Percentiles rank a stretch among this genome's conserved stretches.
Conservation (phyloP, 352 stramenopile species). For the Globisporangium rhizosaccharum region DNA sequence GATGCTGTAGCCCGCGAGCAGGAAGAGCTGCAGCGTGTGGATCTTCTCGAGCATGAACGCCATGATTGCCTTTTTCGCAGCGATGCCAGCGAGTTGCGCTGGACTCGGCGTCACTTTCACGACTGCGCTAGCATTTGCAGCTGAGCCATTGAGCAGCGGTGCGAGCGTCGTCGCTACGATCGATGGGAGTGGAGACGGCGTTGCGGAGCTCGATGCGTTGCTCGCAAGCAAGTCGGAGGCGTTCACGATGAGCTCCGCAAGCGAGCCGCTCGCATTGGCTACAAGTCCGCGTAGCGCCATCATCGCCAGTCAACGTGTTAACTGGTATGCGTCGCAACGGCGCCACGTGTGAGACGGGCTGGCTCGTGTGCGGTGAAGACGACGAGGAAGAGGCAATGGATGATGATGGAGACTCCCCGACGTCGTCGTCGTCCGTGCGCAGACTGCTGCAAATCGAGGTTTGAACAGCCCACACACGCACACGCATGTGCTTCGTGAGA, state of each 20-base stretch:
- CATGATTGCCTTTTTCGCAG: constrained; percentile 27
- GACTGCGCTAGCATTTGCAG: not conserved
- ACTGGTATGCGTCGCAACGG: no score
- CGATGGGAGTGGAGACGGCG: not conserved
- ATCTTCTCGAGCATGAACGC: constrained; percentile 32
- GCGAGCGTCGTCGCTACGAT: constrained; percentile 1
- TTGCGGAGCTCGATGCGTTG: not conserved
- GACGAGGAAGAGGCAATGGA: no score
- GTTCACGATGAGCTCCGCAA: constrained; percentile 1
- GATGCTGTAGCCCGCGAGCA: constrained; percentile 49
- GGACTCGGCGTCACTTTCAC: constrained; percentile 24
- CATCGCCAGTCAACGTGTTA: not conserved
- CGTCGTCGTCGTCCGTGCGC: no score
- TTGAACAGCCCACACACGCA: no score
- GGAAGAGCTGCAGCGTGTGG: constrained; percentile 48
- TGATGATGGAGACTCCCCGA: no score
- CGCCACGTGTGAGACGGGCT: no score
- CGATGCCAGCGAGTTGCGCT: constrained; percentile 18
- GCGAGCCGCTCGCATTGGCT: constrained; percentile 1
- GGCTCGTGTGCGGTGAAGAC: no score
- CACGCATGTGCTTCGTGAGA: no score
- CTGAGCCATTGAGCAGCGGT: constrained; percentile 1
- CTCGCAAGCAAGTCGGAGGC: not conserved
- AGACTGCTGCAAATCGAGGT: no score
- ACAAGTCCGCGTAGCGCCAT: not conserved